These are phyloP conservation scores for Begonia loranthoides DNA, from an alignment of 306 rosid genomes.

Conservation along the genomic window DNA sequence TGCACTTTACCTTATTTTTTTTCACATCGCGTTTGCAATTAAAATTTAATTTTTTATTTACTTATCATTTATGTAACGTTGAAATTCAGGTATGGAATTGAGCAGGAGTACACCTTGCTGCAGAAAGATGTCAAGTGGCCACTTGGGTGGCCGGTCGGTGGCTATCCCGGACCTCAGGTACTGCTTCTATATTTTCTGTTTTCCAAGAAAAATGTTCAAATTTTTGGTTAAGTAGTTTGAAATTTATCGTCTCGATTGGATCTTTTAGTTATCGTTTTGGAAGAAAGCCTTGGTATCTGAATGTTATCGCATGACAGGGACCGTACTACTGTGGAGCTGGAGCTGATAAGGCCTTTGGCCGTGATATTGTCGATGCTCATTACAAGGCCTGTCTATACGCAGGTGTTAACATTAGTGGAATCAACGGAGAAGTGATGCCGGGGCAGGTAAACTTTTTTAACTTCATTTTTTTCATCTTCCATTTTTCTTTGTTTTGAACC, in stretches of 20 bases:
- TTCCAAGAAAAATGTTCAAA: not conserved
- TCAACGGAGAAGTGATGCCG: conserved; percentile 95
- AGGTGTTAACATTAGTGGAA: conserved; percentile 76
- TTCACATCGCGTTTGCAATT: too few species aligned
- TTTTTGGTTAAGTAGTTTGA: too few species aligned
- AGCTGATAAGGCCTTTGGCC: conserved; percentile 83
- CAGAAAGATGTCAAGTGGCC: conserved; percentile 77
- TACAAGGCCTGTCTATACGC: conserved; percentile 88
- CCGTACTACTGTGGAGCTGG: conserved; percentile 80
- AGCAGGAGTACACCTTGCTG: conserved; percentile 90
- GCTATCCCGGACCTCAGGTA: conserved; percentile 89
- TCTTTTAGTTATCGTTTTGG: too few species aligned
- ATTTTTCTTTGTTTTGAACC: not conserved
- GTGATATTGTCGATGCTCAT: conserved; percentile 71
- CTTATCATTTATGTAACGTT: too few species aligned
- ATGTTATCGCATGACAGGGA: conserved; percentile 28
- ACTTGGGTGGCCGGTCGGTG: conserved; percentile 81
- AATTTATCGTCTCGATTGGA: not conserved
- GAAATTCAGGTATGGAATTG: conserved; percentile 67
- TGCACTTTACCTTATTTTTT: too few species aligned
- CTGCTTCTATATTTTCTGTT: not conserved
- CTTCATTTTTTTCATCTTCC: too few species aligned
- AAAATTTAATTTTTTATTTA: too few species aligned
- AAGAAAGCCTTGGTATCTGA: not conserved
- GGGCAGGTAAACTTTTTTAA: conserved; percentile 40